Evolutionary conservation across 1,284 basidiomycete genomes (phyloP).

Genomic region (Agroathelia rolfsii): DNA sequence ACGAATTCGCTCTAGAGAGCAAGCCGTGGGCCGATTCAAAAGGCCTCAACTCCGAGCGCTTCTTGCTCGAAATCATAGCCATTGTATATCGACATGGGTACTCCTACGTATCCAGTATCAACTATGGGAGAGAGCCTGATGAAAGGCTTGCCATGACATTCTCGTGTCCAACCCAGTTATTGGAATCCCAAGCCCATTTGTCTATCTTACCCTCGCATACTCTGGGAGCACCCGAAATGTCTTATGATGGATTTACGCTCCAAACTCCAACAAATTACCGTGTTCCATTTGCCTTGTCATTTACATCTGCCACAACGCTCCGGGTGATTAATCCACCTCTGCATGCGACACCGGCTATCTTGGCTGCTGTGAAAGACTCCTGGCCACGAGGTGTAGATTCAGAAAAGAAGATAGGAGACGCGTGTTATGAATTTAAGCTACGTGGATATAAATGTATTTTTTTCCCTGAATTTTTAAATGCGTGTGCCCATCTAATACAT

Average conservation of each 20-base stretch:
- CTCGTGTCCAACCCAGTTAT: constrained; percentile 33
- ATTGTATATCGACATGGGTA: constrained; percentile 56
- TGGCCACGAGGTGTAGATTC: constrained; percentile 72
- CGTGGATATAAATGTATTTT: constrained; percentile 68
- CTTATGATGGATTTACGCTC: too few species aligned
- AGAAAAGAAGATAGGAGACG: constrained; percentile 64
- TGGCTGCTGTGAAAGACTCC: constrained; percentile 64
- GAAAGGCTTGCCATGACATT: constrained; percentile 64
- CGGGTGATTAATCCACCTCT: constrained; percentile 67
- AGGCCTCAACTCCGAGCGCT: constrained; percentile 51
- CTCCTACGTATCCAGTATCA: constrained; percentile 54
- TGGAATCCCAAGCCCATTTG: constrained; percentile 24
- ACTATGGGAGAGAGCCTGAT: constrained; percentile 68
- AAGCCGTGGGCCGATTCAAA: constrained; percentile 67
- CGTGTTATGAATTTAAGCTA: constrained; percentile 68
- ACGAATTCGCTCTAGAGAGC: constrained; percentile 53
- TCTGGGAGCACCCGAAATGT: constrained; percentile 27
- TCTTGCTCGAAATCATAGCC: constrained; percentile 56
- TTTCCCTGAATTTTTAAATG: constrained; percentile 8
- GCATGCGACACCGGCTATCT: constrained; percentile 64
- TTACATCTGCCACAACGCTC: constrained; percentile 53
- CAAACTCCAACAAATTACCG: constrained; percentile 27
- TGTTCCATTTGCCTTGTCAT: constrained; percentile 64
- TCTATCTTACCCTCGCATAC: constrained; percentile 15
- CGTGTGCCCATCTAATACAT: constrained; percentile 11